These are phyloP conservation scores for Eremothecium gossypii DNA, from an alignment of 1,139 yeast genomes.

Conservation along the genomic window DNA sequence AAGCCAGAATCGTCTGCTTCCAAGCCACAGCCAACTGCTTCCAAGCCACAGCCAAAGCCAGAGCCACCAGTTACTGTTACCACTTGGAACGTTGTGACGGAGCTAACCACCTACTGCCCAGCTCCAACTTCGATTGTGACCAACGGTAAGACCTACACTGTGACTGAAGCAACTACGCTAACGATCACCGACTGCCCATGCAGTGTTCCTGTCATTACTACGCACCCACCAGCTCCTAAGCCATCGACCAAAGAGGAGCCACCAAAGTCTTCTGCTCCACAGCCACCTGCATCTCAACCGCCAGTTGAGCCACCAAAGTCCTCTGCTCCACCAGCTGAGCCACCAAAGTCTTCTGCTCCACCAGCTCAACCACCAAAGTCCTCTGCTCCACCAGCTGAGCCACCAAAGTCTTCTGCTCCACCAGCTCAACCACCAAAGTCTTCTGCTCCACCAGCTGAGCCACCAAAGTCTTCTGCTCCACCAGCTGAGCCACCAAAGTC, in stretches of 20 bases:
- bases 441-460: conserved; percentile 1
- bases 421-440: conserved; percentile 9
- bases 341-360: conserved; percentile 23
- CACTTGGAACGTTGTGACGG: conserved; percentile 41
- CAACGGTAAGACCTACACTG: conserved; percentile 43
- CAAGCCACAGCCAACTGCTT: conserved; percentile 1
- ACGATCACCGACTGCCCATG: conserved; percentile 55
- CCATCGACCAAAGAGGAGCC: conserved; percentile 7
- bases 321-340: conserved; percentile 21
- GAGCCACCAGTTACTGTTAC: conserved; percentile 27
- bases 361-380: conserved; percentile 11
- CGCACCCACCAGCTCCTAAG: conserved; percentile 5
- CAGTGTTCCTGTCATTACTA: conserved; percentile 8
- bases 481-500: conserved; percentile 1
- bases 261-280: conserved; percentile 11
- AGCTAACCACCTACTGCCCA: conserved; percentile 53
- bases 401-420: conserved; percentile 8
- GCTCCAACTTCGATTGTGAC: conserved; percentile 42
- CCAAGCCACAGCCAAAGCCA: background rate
- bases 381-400: conserved; percentile 17
- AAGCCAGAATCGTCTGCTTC: conserved; percentile 5
- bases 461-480: conserved; percentile 1
- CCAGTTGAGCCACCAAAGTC: conserved; percentile 17
- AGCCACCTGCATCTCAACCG: conserved; percentile 20
- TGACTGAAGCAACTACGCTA: conserved; percentile 43